Conservation (phyloP, 768 basidiomycete genomes). For the Tulasnella sp. region DNA sequence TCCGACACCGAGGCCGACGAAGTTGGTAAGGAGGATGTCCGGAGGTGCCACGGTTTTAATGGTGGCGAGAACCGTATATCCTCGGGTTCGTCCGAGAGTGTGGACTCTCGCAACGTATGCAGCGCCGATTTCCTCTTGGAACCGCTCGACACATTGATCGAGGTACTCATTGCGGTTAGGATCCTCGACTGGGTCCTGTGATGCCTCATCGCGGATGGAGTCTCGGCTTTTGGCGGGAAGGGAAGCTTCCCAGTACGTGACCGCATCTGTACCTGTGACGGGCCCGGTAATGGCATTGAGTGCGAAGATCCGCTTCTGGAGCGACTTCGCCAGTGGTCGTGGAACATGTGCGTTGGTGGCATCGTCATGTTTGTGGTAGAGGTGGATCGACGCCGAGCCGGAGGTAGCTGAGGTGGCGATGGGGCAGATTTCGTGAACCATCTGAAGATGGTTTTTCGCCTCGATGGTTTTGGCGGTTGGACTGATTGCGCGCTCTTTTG, state of each 20-base stretch:
- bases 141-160: background rate
- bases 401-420: background rate
- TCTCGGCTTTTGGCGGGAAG: background rate
- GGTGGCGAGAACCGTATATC: background rate
- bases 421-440: conserved; percentile 1
- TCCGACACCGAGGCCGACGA: conserved; percentile 3
- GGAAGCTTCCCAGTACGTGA: background rate
- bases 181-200: conserved; percentile 8
- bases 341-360: background rate
- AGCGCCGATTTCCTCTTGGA: background rate
- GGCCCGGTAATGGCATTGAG: background rate
- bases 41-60: background rate
- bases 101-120: background rate
- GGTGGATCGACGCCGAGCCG: background rate
- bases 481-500: background rate
- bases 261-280: background rate
- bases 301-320: background rate
- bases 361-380: background rate
- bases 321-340: background rate
- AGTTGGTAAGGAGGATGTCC: background rate
- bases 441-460: background rate
- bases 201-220: conserved; percentile 3
- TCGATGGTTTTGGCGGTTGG: background rate
- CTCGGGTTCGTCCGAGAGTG: background rate
- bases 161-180: background rate